Evolutionary conservation across 2,329 filamentous ascomycete species (phyloP).

Genomic region (Monosporascus sp.): DNA sequence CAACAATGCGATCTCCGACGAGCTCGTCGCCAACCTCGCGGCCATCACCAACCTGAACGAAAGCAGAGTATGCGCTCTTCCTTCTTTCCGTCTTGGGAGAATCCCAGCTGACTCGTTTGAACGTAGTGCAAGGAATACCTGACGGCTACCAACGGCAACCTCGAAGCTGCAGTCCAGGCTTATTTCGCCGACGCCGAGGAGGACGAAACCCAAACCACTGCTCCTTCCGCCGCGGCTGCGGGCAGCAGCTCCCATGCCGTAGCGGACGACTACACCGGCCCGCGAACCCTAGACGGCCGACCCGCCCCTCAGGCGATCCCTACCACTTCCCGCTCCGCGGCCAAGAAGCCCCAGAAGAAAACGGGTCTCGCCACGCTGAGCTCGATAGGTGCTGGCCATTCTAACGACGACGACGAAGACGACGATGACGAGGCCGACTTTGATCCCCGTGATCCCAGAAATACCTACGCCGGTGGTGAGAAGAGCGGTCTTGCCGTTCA

Average conservation of each 20-base stretch:
- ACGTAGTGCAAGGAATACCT: conserved; percentile 58
- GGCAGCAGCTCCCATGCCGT: conserved; percentile 19
- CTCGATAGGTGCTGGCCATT: conserved; percentile 44
- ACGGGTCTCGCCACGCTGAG: conserved; percentile 57
- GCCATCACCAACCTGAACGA: conserved; percentile 22
- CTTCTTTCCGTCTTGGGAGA: not conserved
- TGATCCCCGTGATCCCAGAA: conserved; percentile 53
- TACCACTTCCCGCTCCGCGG: conserved; percentile 26
- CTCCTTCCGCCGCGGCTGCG: conserved; percentile 36
- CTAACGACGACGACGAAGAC: conserved; percentile 50
- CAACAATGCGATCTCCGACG: not conserved
- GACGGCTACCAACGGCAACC: conserved; percentile 58
- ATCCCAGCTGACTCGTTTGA: conserved; percentile 4
- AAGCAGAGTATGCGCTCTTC: not conserved
- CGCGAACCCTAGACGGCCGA: conserved; percentile 57
- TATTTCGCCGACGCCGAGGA: conserved; percentile 57
- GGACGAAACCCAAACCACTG: conserved; percentile 34
- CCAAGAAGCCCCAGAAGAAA: conserved; percentile 45
- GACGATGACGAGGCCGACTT: conserved; percentile 52
- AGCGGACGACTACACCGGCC: conserved; percentile 48
- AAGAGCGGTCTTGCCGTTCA: conserved; percentile 71
- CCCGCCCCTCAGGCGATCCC: conserved; percentile 43
- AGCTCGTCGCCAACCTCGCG: conserved; percentile 26
- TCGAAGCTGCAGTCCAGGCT: conserved; percentile 55
- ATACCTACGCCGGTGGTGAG: conserved; percentile 79